These are phyloP conservation scores for Vitis hybrid DNA, from an alignment of 177 flowering plant genomes.

Conservation along the genomic window DNA sequence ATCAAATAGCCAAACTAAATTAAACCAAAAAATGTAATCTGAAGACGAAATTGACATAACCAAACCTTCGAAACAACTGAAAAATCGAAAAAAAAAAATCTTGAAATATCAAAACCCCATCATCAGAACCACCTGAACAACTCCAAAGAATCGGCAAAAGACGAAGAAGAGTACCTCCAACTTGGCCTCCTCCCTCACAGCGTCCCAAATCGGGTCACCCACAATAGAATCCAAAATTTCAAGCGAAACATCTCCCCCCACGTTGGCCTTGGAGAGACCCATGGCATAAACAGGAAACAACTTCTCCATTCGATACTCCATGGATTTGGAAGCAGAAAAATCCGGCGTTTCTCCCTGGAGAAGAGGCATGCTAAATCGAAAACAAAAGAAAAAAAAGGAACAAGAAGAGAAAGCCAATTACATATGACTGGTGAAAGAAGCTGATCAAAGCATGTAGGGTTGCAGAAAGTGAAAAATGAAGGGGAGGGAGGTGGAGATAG, in stretches of 20 bases:
- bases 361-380: too few relatives aligned
- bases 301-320: constrained; percentile 41
- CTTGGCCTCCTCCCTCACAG: constrained; percentile 63
- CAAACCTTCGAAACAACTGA: too few relatives aligned
- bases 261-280: constrained; percentile 29
- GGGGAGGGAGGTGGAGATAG: too few relatives aligned
- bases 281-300: constrained; percentile 69
- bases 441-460: too few relatives aligned
- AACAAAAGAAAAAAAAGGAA: too few relatives aligned
- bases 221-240: constrained; percentile 1
- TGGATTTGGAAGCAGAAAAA: constrained; percentile 11
- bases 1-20: neutral
- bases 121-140: neutral
- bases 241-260: neutral
- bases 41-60: too few relatives aligned
- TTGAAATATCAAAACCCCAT: too few relatives aligned
- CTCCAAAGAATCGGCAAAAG: neutral
- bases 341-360: neutral
- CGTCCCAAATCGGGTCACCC: constrained; percentile 66
- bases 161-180: constrained; percentile 41
- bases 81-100: too few relatives aligned
- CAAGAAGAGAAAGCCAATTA: too few relatives aligned
- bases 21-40: neutral
- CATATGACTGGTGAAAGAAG: too few relatives aligned
- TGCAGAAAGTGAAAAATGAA: too few relatives aligned